A percentile compares a stretch with the other conserved stretches of the same genome.
phyloP scores from a whole-genome alignment of 306 rosid genomes.

The Alnus glutinosa region DNA sequence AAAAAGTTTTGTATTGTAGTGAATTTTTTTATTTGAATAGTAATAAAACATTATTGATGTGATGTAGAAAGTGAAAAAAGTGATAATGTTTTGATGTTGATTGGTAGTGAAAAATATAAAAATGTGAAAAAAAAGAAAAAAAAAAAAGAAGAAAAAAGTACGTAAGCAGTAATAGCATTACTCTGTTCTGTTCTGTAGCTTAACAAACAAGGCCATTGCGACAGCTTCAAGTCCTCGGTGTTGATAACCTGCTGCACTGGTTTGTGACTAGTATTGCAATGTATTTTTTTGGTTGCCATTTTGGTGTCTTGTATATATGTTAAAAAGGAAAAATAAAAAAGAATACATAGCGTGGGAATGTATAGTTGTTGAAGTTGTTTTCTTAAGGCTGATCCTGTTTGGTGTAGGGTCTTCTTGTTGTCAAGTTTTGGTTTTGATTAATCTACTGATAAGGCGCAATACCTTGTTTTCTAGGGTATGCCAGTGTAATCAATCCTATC shows the following conservation, averaged over 20 bases:
- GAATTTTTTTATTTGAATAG: no score
- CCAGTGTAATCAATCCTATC: neutral
- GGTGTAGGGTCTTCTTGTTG: neutral
- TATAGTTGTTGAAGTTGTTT: slow-evolving; percentile 32
- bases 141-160: no score
- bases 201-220: neutral
- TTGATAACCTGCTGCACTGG: neutral
- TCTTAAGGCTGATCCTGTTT: slow-evolving; percentile 20
- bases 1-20: no score
- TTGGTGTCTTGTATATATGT: slow-evolving; percentile 32
- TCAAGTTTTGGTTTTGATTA: slow-evolving; percentile 1
- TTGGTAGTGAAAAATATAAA: no score
- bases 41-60: no score
- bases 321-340: neutral
- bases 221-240: slow-evolving; percentile 23
- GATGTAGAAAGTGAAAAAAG: no score
- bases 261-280: slow-evolving; percentile 14
- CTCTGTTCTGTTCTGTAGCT: no score
- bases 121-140: no score
- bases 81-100: no score
- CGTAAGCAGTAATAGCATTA: no score
- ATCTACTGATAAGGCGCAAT: neutral
- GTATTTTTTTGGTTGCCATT: slow-evolving; percentile 4
- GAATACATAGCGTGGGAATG: slow-evolving; percentile 23
- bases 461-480: neutral